A percentile compares a stretch with the other conserved stretches of the same genome.
phyloP scores from a whole-genome alignment of 2,329 filamentous ascomycete genomes.

The Lachnellula cervina region DNA sequence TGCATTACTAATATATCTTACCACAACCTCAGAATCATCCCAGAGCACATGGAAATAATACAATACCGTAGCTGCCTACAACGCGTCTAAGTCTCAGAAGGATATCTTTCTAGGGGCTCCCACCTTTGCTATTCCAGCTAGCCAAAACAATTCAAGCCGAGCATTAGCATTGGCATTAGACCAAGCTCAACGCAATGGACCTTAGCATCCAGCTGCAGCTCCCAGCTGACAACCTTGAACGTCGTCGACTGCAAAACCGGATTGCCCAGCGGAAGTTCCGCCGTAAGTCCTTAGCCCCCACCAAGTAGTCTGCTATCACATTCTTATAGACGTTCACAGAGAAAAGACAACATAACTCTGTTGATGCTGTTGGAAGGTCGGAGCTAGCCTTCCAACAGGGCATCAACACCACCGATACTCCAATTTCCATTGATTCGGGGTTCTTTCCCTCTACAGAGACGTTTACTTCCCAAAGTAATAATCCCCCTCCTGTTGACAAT shows the following conservation, averaged over 20 bases:
- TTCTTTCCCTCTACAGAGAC: neutral
- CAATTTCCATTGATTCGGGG: neutral
- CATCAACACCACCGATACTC: neutral
- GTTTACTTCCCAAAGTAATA: neutral
- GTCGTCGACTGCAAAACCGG: neutral
- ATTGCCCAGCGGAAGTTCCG: constrained; percentile 1
- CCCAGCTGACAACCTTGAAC: neutral
- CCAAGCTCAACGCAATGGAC: neutral
- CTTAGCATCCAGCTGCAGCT: neutral
- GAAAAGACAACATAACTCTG: neutral
- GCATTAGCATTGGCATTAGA: neutral
- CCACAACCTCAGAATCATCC: too few relatives aligned
- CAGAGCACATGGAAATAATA: too few relatives aligned
- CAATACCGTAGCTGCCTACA: too few relatives aligned
- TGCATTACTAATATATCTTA: neutral
- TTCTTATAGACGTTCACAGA: neutral
- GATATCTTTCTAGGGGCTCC: neutral
- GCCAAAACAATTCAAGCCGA: neutral
- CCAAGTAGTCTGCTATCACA: neutral
- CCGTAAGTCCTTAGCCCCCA: neutral
- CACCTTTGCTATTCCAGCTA: neutral
- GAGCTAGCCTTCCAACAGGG: neutral
- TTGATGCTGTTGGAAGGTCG: neutral
- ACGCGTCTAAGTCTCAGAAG: neutral
- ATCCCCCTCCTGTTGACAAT: neutral